These are phyloP conservation scores for Bipolaris gigantea DNA, from an alignment of 2,329 filamentous ascomycete species.

Conservation along the genomic window DNA sequence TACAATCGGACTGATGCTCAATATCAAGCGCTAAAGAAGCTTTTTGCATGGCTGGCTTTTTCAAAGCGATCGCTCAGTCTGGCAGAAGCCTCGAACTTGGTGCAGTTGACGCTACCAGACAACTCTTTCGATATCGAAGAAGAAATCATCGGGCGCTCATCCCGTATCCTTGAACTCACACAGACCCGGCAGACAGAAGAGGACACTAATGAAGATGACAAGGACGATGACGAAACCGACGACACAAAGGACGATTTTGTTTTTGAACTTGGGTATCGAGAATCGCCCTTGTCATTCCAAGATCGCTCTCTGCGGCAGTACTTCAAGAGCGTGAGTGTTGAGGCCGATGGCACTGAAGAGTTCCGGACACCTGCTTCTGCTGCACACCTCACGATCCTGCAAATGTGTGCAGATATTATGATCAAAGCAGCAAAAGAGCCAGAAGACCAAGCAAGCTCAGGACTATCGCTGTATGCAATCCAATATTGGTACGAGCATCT, in stretches of 20 bases:
- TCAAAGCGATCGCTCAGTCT: conserved; percentile 24
- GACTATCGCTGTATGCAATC: conserved; percentile 1
- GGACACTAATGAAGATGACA: conserved; percentile 17
- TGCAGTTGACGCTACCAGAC: conserved; percentile 14
- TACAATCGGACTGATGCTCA: conserved; percentile 20
- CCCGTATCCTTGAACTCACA: conserved; percentile 23
- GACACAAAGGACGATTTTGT: conserved; percentile 3
- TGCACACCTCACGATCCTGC: conserved; percentile 23
- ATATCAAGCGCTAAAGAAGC: conserved; percentile 18
- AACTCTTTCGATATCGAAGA: conserved; percentile 13
- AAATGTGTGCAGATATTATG: conserved; percentile 12
- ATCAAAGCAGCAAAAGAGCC: conserved; percentile 1
- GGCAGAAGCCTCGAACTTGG: conserved; percentile 18
- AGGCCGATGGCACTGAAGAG: conserved; percentile 13
- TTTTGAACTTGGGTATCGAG: conserved; percentile 6
- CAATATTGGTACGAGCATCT: conserved; percentile 22
- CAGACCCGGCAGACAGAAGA: conserved; percentile 6
- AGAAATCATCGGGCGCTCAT: conserved; percentile 24
- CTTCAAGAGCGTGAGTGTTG: conserved; percentile 19
- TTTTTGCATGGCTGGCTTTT: conserved; percentile 30
- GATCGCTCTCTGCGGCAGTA: conserved; percentile 27
- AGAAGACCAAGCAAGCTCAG: neutral
- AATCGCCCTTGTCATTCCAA: conserved; percentile 21
- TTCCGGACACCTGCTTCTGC: conserved; percentile 10
- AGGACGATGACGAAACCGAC: conserved; percentile 9